Conservation (phyloP, 495 filamentous ascomycete species). For the Penicillium dipodomyicola region DNA sequence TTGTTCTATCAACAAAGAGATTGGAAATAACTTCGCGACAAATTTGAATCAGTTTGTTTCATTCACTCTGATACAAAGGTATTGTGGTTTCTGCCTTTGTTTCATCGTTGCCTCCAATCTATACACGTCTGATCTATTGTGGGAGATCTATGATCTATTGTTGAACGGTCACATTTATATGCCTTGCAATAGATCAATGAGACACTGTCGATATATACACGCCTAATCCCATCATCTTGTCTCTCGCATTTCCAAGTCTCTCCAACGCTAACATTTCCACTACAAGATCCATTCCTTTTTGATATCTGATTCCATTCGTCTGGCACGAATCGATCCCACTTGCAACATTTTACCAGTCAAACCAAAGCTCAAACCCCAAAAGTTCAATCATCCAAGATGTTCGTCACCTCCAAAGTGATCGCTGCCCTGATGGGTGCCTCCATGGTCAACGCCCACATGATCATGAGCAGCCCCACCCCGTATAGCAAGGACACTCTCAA, state of each 20-base stretch:
- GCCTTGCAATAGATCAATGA: not conserved
- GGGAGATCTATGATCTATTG: not conserved
- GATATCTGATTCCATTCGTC: constrained; percentile 36
- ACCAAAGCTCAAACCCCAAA: constrained; percentile 19
- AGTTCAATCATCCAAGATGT: constrained; percentile 32
- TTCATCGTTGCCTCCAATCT: constrained; percentile 5
- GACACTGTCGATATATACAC: constrained; percentile 6
- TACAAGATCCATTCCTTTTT: constrained; percentile 24
- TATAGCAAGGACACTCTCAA: constrained; percentile 52
- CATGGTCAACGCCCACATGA: constrained; percentile 61
- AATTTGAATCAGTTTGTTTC: constrained; percentile 9
- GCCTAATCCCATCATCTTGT: not conserved
- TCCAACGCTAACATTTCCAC: constrained; percentile 8
- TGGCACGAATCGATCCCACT: constrained; percentile 39
- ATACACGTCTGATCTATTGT: constrained; percentile 3
- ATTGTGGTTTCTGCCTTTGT: constrained; percentile 17
- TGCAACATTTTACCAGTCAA: constrained; percentile 24
- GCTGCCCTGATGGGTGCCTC: constrained; percentile 49
- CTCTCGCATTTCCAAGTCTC: not conserved
- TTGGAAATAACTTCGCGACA: not conserved
- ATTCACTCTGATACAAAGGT: constrained; percentile 23
- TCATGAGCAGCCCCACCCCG: constrained; percentile 66
- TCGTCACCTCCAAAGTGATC: constrained; percentile 35
- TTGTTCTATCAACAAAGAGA: constrained; percentile 5
- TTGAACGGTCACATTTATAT: no score